Percentiles rank a stretch among this genome's conserved stretches.
These are phyloP conservation scores for Venustampulla echinocandica DNA, from an alignment of 495 filamentous ascomycete species.

Conservation along the genomic window DNA sequence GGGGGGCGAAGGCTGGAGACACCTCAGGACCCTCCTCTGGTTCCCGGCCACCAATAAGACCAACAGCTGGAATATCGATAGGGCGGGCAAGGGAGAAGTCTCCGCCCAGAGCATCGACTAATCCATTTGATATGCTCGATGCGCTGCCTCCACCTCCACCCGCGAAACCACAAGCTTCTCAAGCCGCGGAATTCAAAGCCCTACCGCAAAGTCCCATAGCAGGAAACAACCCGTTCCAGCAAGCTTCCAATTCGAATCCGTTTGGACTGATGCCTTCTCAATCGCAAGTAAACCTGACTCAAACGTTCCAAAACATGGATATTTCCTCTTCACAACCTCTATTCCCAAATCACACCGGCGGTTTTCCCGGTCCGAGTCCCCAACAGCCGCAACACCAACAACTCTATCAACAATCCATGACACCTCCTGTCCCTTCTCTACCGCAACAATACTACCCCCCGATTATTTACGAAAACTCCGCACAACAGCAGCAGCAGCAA, in stretches of 20 bases:
- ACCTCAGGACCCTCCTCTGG: constrained; percentile 28
- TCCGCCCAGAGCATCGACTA: constrained; percentile 41
- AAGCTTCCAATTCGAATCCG: constrained; percentile 37
- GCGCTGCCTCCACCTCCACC: constrained; percentile 34
- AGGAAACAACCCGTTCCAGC: constrained; percentile 42
- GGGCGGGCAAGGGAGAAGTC: constrained; percentile 26
- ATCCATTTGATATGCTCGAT: constrained; percentile 70
- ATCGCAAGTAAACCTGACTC: constrained; percentile 31
- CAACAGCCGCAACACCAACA: constrained; percentile 28
- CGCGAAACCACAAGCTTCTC: constrained; percentile 45
- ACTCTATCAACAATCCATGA: constrained; percentile 47
- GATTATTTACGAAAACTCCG: constrained; percentile 26
- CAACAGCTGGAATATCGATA: constrained; percentile 18
- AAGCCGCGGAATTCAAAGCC: constrained; percentile 44
- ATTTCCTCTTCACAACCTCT: constrained; percentile 56
- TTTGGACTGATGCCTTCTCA: constrained; percentile 36
- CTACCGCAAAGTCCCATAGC: constrained; percentile 21
- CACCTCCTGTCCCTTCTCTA: constrained; percentile 33
- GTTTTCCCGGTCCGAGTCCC: constrained; percentile 50
- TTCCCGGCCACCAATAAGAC: constrained; percentile 34
- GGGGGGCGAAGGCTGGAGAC: constrained; percentile 23
- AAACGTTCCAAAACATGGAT: constrained; percentile 66
- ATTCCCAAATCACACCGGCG: constrained; percentile 80
- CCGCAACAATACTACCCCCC: constrained; percentile 36
- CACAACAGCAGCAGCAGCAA: constrained; percentile 28